A percentile compares a stretch with the other conserved stretches of the same genome.
Conservation (phyloP, 2,329 filamentous ascomycete genomes). For the Aspergillus cejpii region DNA sequence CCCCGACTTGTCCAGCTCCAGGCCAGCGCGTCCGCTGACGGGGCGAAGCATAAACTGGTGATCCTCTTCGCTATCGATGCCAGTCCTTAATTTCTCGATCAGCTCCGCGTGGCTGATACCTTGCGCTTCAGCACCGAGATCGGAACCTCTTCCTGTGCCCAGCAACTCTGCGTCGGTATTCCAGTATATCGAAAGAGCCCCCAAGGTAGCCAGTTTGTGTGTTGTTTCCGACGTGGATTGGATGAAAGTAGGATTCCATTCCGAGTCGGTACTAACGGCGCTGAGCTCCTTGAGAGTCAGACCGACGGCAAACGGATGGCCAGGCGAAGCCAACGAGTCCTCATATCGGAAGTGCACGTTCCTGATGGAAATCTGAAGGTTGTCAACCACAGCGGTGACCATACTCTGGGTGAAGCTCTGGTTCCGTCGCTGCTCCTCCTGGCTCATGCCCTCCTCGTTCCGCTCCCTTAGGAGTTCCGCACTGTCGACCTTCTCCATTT, state of each 20-base stretch:
- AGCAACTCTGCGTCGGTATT: constrained; percentile 86
- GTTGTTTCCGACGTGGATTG: constrained; percentile 76
- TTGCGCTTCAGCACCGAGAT: constrained; percentile 52
- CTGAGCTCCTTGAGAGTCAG: constrained; percentile 93
- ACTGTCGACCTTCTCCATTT: constrained; percentile 97
- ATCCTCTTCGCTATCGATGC: constrained; percentile 68
- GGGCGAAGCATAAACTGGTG: constrained; percentile 96
- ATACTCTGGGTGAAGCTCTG: constrained; percentile 96
- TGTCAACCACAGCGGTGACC: constrained; percentile 95
- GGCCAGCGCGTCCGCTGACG: constrained; percentile 87
- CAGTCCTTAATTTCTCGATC: constrained; percentile 65
- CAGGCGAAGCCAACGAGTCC: constrained; percentile 89
- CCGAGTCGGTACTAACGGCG: constrained; percentile 86
- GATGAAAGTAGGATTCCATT: constrained; percentile 95
- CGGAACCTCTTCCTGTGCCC: constrained; percentile 69
- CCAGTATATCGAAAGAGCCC: constrained; percentile 92
- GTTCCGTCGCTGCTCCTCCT: constrained; percentile 93
- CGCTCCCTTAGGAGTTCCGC: constrained; percentile 90
- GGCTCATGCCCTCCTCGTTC: constrained; percentile 84
- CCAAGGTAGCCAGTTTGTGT: constrained; percentile 88
- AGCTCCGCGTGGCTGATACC: constrained; percentile 65
- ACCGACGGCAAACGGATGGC: constrained; percentile 89
- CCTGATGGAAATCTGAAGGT: constrained; percentile 93
- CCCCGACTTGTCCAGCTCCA: constrained; percentile 91
- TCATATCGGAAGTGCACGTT: constrained; percentile 98